A percentile compares a stretch with the other conserved stretches of the same genome.
These are phyloP conservation scores for Podaxis sp. DNA, from an alignment of 768 basidiomycete genomes.

Conservation along the genomic window DNA sequence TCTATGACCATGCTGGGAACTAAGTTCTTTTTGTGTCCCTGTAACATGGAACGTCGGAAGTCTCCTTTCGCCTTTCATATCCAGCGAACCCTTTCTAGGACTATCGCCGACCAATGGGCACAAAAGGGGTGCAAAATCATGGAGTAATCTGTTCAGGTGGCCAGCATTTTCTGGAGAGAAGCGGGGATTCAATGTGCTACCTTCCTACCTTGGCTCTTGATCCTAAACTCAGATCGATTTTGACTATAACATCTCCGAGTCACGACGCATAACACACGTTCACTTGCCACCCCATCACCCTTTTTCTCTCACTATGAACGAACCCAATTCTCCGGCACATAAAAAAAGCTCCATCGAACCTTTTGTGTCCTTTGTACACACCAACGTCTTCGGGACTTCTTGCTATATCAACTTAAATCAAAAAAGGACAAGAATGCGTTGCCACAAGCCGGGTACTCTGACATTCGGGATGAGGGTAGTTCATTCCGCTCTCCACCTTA, in stretches of 20 bases:
- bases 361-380: too few species aligned
- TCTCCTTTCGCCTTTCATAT: neutral
- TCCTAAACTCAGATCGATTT: neutral
- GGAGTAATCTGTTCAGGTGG: slow-evolving; percentile 3
- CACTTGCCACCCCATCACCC: neutral
- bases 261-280: neutral
- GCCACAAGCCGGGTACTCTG: too few species aligned
- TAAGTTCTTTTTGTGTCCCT: neutral
- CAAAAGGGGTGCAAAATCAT: neutral
- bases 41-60: neutral
- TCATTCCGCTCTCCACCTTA: too few species aligned
- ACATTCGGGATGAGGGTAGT: too few species aligned
- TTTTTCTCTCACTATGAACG: neutral
- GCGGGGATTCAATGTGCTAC: neutral
- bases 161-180: neutral
- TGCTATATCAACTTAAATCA: too few species aligned
- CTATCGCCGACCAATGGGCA: neutral
- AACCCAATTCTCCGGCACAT: neutral
- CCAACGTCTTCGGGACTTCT: too few species aligned
- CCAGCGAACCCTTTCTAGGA: neutral
- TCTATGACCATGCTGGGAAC: neutral
- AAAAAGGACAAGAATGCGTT: too few species aligned
- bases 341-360: too few species aligned
- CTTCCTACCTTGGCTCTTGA: slow-evolving; percentile 4
- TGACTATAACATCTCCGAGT: neutral